Base-by-base conservation (phyloP, 2,329 filamentous ascomycete species). In the Thielaviopsis euricoi region DNA sequence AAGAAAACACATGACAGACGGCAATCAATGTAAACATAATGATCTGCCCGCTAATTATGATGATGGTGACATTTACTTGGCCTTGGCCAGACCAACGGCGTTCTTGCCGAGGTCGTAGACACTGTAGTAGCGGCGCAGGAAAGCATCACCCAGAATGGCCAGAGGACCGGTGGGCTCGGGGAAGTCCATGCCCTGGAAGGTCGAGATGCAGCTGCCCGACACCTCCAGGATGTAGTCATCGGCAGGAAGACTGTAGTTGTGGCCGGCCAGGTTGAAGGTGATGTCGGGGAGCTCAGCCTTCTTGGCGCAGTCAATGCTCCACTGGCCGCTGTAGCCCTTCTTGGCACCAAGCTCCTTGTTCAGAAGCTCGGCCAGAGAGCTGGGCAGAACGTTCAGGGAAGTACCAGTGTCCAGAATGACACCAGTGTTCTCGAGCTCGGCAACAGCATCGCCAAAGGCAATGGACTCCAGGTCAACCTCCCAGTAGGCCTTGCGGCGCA, bases 401-500 rank as follows among this genome's bases (percentile, higher is more conserved):
- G 93, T 98, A 67, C 93, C 93, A 58, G 93, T 98, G 79, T 98
- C 93, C 61, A 98, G 87, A 64, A 98, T 96, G 66, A 89, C 88
- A 74, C 93, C 94, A 60, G 89, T 96, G 78, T 88, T 82, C 64
- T 97, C 91, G 63, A 97, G 83, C 71, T 95, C 86, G 61, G 90
- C 90, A 64, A 82, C 84, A 68, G 87, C 81, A 56, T 90, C 80
- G 66, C 93, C 94, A 63, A 96, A 89, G 58, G 86, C 83, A 74
- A 98, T 93, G 63, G 89, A 79, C 67, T 97, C 85, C 62, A 98
- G 83, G 67, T 97, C 90, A 58, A 98, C 91, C 80, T 98, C 93
- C 93, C 93, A 98, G 81, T 98, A 98, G 54, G 93, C 93, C 85
- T 97, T 97, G 71, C 93, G 88, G 72, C 93, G 88, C 65, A 98